These are phyloP conservation scores for Psidium guajava DNA, from an alignment of 345 rosid species.

Conservation along the genomic window DNA sequence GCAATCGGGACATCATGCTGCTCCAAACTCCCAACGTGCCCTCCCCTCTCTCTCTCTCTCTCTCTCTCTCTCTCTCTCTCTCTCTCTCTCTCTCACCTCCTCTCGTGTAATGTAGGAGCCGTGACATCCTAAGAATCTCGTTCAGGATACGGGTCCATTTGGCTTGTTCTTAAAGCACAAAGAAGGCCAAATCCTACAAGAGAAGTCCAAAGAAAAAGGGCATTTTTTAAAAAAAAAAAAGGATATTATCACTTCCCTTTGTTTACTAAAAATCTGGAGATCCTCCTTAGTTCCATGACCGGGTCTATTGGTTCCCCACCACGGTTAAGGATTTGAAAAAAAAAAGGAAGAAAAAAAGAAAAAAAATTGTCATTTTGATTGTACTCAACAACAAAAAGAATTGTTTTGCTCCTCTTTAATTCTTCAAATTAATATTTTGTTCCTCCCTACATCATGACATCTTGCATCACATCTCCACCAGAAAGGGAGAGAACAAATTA, in stretches of 20 bases:
- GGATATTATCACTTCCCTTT: neutral
- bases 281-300: slow-evolving; percentile 22
- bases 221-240: neutral
- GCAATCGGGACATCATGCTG: neutral
- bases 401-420: neutral
- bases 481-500: slow-evolving; percentile 8
- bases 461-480: slow-evolving; percentile 4
- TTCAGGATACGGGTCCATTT: neutral
- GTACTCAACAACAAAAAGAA: neutral
- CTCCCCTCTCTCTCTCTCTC: neutral
- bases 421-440: neutral
- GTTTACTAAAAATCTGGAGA: slow-evolving; percentile 31
- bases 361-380: neutral
- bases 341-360: neutral
- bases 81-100: neutral
- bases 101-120: neutral
- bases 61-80: neutral
- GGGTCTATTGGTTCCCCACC: slow-evolving; percentile 19
- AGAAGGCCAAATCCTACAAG: neutral
- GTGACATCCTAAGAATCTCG: neutral
- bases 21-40: neutral
- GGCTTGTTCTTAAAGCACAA: neutral
- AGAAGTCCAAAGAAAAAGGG: neutral
- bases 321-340: neutral
- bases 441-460: slow-evolving; percentile 7